Base-by-base conservation (phyloP, 2,329 filamentous ascomycete species). In the Boeremia exigua region DNA sequence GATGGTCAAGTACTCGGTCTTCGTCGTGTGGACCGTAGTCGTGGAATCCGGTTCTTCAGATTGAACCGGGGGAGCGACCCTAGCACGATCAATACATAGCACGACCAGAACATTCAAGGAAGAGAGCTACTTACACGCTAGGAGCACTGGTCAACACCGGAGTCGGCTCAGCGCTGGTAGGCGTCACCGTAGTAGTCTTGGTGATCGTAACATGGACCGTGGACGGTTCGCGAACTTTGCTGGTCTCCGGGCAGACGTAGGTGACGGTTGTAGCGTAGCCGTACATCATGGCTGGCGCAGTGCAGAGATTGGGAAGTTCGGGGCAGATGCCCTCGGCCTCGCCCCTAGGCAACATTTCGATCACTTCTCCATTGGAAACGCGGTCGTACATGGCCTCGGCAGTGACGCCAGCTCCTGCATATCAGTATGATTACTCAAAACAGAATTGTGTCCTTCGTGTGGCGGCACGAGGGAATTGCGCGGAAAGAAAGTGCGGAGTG, bases 251-350 rank as follows among this genome's bases (percentile, higher is more conserved):
- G 34, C 67, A 70, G 6, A 69, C 45, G 30, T 68, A 70, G 29
- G 66, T 68, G 19, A 69, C 33, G n/a, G 43, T 61, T 4, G 57
- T 69, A n/a, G 59, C 48, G 15, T 39, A 17, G 14, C 65, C 65
- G 9, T 50, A 34, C 25, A 69, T 42, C 50, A 61, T 50, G 12
- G 46, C 65, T 6, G 54, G 12, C n/a, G 54, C 62, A 7, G 66
- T 68, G 48, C 67, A 70, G 14, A 70, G 58, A 44, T 53, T 57
- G 12, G 65, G 62, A 15, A 62, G 54, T 58, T 51, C 43, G 4
- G 49, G 23, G 23, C 65, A 68, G 49, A 27, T 36, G 28, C 28
- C 38, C 15, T 56, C 50, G 34, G 58, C 56, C 47, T 55, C 38
- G 36, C 33, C 43, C 36, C 63, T 44, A 19, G 52, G 56, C 2